These are phyloP conservation scores for Apiospora arundinis DNA, from an alignment of 2,329 filamentous ascomycete genomes.

Conservation along the genomic window DNA sequence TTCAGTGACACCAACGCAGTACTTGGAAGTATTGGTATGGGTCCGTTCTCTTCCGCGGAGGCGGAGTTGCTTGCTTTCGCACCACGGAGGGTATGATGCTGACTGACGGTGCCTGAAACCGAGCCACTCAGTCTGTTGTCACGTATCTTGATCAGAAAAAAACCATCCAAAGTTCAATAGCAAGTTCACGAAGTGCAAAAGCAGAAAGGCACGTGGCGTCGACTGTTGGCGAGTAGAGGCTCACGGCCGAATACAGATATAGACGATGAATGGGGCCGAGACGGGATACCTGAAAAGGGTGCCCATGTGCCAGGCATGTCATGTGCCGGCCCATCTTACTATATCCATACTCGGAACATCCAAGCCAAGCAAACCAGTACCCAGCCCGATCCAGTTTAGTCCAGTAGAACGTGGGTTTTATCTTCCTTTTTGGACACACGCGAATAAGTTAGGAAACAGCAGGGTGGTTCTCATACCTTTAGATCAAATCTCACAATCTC, in stretches of 20 bases:
- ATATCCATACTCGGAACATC: slow-evolving; percentile 12
- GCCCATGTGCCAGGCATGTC: slow-evolving; percentile 16
- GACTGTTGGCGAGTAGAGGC: slow-evolving; percentile 9
- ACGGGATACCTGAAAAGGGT: slow-evolving; percentile 19
- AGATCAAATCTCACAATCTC: background rate
- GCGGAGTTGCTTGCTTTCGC: background rate
- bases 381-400: background rate
- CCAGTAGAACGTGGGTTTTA: background rate
- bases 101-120: background rate
- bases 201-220: slow-evolving; percentile 19
- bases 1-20: slow-evolving; percentile 4
- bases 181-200: background rate
- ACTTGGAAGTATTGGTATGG: slow-evolving; percentile 10
- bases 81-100: background rate
- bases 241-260: slow-evolving; percentile 8
- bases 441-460: background rate
- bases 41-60: background rate
- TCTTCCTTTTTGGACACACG: background rate
- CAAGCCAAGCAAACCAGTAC: background rate
- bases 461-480: slow-evolving; percentile 6
- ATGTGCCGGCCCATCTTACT: slow-evolving; percentile 18
- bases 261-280: background rate
- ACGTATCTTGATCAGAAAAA: slow-evolving; percentile 1
- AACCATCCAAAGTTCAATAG: background rate
- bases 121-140: background rate